phyloP scores from a whole-genome alignment of 805 yeast species.

The Saccharomycopsis vini region DNA sequence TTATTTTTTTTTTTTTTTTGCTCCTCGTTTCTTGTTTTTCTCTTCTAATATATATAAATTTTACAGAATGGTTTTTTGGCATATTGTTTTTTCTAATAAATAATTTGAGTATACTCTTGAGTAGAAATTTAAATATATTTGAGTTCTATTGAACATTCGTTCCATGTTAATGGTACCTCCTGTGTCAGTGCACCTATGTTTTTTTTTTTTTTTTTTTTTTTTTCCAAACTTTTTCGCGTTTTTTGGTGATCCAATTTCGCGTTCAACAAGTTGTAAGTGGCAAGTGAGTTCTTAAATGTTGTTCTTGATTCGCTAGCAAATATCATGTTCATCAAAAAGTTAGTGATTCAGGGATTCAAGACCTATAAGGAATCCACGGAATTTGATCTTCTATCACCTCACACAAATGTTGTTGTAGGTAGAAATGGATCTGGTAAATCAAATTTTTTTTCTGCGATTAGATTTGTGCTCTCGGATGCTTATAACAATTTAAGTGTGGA shows the following conservation, averaged over 20 bases:
- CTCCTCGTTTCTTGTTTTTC: neutral
- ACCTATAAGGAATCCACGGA: conserved; percentile 81
- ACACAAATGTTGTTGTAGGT: conserved; percentile 82
- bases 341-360: conserved; percentile 85
- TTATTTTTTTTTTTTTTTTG: conserved; percentile 2
- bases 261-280: neutral
- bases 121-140: no score
- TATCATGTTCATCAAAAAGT: conserved; percentile 25
- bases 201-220: conserved; percentile 1
- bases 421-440: conserved; percentile 96
- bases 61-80: no score
- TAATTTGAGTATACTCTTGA: no score
- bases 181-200: no score
- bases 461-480: conserved; percentile 87
- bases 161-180: no score
- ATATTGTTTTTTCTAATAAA: no score
- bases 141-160: no score
- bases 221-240: neutral
- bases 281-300: no score
- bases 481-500: conserved; percentile 77
- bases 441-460: conserved; percentile 87
- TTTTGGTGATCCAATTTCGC: neutral
- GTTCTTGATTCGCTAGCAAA: no score
- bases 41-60: no score
- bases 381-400: conserved; percentile 68